Conservation (phyloP, 768 basidiomycete genomes). For the Mycena leptocephala region DNA sequence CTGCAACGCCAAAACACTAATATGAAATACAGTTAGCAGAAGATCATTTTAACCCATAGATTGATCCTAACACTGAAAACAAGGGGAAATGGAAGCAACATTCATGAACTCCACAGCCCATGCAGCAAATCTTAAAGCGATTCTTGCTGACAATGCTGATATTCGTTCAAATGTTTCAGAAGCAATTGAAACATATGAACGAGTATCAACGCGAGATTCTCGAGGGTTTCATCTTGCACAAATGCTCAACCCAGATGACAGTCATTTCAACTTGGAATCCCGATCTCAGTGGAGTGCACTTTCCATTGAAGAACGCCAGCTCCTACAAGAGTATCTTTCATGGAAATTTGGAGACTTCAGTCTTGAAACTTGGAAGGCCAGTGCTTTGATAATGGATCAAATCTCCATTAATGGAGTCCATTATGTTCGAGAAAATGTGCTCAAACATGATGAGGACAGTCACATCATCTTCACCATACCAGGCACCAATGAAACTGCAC, state of each 20-base stretch:
- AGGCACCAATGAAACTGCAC: not conserved
- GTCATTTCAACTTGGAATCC: not conserved
- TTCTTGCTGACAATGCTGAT: conserved; percentile 2
- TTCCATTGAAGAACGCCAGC: not conserved
- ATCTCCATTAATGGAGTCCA: not conserved
- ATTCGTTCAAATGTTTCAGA: not conserved
- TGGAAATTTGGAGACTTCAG: not conserved
- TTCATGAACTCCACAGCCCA: conserved; percentile 23
- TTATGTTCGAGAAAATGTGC: not conserved
- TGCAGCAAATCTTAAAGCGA: conserved; percentile 28
- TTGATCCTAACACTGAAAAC: not conserved
- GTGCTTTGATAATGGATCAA: conserved; percentile 4
- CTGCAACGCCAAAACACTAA: conserved; percentile 41
- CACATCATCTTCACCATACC: conserved; percentile 7
- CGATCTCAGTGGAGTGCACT: conserved; percentile 2
- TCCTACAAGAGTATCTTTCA: not conserved
- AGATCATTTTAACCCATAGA: not conserved
- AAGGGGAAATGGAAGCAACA: conserved; percentile 36
- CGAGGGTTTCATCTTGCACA: conserved; percentile 3
- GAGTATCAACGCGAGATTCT: not conserved
- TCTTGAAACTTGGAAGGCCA: not conserved
- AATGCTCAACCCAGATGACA: conserved; percentile 2
- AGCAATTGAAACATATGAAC: not conserved
- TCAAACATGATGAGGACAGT: conserved; percentile 4
- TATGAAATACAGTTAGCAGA: conserved; percentile 32